Percentiles rank a stretch among this genome's conserved stretches.
Evolutionary conservation across 345 rosid species (phyloP).

Genomic region (Isatis tinctoria): DNA sequence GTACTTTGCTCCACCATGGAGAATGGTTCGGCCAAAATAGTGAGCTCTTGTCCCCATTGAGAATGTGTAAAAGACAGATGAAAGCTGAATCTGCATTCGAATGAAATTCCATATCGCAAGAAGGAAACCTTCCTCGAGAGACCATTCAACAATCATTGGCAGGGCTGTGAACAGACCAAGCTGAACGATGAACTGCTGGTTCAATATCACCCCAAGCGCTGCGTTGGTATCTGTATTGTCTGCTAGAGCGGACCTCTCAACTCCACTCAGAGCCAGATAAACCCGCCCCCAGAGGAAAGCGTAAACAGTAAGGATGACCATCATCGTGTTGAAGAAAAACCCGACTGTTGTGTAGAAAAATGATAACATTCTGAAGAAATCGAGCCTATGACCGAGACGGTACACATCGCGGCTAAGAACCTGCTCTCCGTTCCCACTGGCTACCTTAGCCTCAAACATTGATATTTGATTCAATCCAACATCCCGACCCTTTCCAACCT

Average conservation of each 20-base stretch:
- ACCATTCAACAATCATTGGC: constrained; percentile 81
- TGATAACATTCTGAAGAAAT: constrained; percentile 85
- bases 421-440: constrained; percentile 96
- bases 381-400: constrained; percentile 82
- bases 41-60: constrained; percentile 84
- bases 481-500: constrained; percentile 92
- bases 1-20: constrained; percentile 94
- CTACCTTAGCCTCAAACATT: constrained; percentile 87
- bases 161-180: constrained; percentile 81
- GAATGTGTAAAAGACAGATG: constrained; percentile 76
- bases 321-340: constrained; percentile 67
- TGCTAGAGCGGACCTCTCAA: constrained; percentile 45
- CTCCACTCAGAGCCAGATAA: constrained; percentile 83
- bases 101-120: constrained; percentile 77
- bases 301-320: constrained; percentile 66
- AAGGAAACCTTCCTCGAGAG: constrained; percentile 87
- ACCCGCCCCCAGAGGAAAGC: constrained; percentile 84
- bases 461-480: constrained; percentile 88
- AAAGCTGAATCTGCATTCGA: constrained; percentile 82
- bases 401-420: constrained; percentile 85
- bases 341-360: constrained; percentile 74
- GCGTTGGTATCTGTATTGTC: constrained; percentile 38
- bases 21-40: constrained; percentile 84
- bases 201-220: constrained; percentile 71
- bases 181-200: constrained; percentile 81